Percentiles rank a stretch among this genome's conserved stretches.
These are phyloP conservation scores for Diatrype stigma DNA, from an alignment of 2,329 filamentous ascomycete species.

Conservation along the genomic window DNA sequence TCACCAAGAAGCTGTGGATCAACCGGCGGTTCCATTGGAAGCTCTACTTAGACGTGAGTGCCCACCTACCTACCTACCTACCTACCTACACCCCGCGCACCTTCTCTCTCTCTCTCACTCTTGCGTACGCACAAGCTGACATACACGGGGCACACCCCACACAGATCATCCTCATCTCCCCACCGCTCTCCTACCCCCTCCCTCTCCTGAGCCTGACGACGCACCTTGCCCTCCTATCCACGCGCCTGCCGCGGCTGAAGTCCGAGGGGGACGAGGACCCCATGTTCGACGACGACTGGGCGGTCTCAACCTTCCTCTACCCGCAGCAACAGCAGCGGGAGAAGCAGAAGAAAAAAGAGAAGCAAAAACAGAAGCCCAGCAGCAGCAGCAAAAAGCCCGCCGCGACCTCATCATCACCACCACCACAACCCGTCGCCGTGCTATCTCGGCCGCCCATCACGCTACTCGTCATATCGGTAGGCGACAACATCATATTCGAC, in stretches of 20 bases:
- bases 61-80: too few relatives aligned
- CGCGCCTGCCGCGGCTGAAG: conserved; percentile 76
- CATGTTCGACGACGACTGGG: conserved; percentile 98
- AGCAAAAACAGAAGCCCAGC: too few relatives aligned
- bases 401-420: neutral
- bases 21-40: conserved; percentile 95
- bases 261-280: conserved; percentile 94
- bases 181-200: conserved; percentile 86
- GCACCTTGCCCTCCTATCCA: conserved; percentile 86
- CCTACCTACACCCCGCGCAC: conserved; percentile 1
- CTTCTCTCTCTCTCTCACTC: neutral
- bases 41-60: conserved; percentile 83
- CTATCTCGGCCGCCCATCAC: conserved; percentile 73
- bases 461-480: conserved; percentile 81
- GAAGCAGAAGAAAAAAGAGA: conserved; percentile 5
- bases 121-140: neutral
- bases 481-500: conserved; percentile 89
- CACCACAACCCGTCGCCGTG: conserved; percentile 7
- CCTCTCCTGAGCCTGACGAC: conserved; percentile 89
- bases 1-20: conserved; percentile 73
- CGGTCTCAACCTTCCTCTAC: conserved; percentile 74
- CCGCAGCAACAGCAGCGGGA: conserved; percentile 35
- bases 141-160: conserved; percentile 3
- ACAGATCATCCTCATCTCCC: conserved; percentile 88
- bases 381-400: too few relatives aligned